These are phyloP conservation scores for Aureoboletus auriporus DNA, from an alignment of 768 basidiomycete genomes.

Conservation along the genomic window DNA sequence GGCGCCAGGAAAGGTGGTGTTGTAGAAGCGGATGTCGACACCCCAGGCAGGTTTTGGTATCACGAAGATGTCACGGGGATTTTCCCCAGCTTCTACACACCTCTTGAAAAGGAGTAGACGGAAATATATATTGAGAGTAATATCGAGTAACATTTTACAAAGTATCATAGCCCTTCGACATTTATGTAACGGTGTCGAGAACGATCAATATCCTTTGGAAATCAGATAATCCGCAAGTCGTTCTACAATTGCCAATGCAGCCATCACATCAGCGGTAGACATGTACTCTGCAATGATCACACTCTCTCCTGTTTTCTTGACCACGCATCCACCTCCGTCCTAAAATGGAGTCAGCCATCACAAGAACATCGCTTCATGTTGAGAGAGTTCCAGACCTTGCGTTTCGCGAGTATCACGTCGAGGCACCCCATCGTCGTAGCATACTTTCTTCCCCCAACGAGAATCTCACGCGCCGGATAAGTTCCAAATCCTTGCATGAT, in stretches of 20 bases:
- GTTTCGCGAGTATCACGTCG: conserved; percentile 23
- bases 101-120: conserved; percentile 8
- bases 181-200: not conserved
- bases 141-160: conserved; percentile 4
- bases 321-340: conserved; percentile 22
- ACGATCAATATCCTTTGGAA: conserved; percentile 18
- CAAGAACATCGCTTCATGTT: not conserved
- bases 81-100: conserved; percentile 51
- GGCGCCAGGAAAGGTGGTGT: conserved; percentile 4
- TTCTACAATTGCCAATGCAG: conserved; percentile 17
- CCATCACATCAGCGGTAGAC: conserved; percentile 4
- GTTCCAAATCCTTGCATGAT: conserved; percentile 18
- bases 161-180: too few relatives aligned
- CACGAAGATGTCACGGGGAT: conserved; percentile 51
- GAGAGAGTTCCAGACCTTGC: conserved; percentile 8
- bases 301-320: conserved; percentile 24
- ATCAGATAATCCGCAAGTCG: conserved; percentile 22
- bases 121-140: not conserved
- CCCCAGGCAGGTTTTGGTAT: conserved; percentile 46
- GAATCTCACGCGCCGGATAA: conserved; percentile 19
- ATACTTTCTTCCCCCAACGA: conserved; percentile 19
- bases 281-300: conserved; percentile 25
- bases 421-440: conserved; percentile 26
- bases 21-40: conserved; percentile 3
- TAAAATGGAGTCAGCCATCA: not conserved